Base-by-base conservation (phyloP, 169 alveolate genomes). In the Plasmodium falciparum region DNA sequence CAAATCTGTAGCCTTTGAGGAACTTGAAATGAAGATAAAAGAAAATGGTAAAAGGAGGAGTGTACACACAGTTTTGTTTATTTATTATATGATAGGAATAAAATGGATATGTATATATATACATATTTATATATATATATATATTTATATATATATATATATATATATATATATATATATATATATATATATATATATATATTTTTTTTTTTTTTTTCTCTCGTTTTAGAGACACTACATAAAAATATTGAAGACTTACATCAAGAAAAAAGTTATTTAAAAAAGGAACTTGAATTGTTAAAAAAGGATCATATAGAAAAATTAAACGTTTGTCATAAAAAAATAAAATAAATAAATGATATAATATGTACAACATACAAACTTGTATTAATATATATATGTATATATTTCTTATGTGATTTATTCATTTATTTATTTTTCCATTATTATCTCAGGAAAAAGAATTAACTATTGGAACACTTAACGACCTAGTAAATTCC, bases 11-110 rank as follows among this genome's bases (percentile, higher is more conserved):
- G 91, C 91, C 2, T 70, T 69, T 39, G 91, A 83, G 62, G 91
- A 83, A 26, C 91, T 83, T 54, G 91, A 70, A 83, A 83, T 58
- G 26, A 83, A 83, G 45, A 83, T 83, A 54, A 67, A 83, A 56
- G 91, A 83, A 83, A 83, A 83, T 71, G 91, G 91, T 83, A 33
- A 33, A 33, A 33, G 43, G 43, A 33, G 43, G 43, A 33, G 6
- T 4, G 49, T 11, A 47, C n/a, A 62, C 15, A 33, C 15, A 26
- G 15, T 45, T 2, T 22, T 29, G 50, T 61, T 20, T 33, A 2
- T 39, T 54, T 15, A 26, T 20, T 70, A n/a, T 6, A 39, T 70
- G 9, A 0, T 47, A 33, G 43, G 0, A 15, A 66, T 15, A n/a
- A 33, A 26, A 17, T 49, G 24, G 9, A 13, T 49, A n/a, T 47